phyloP scores from a whole-genome alignment of 2,329 filamentous ascomycete genomes.

The Rutstroemia sp. region DNA sequence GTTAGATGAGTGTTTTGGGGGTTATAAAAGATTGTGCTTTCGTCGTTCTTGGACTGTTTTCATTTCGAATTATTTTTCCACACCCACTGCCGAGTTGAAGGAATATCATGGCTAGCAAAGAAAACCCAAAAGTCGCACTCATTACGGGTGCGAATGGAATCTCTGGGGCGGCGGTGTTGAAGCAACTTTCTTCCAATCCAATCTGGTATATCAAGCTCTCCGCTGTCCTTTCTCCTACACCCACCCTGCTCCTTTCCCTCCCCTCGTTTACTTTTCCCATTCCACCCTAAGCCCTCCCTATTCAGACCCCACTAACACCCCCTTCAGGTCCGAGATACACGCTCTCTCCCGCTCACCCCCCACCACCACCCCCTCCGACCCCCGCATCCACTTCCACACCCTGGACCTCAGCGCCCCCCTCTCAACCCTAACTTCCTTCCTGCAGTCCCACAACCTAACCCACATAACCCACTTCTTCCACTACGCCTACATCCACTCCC shows the following conservation, averaged over 20 bases:
- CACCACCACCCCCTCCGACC: neutral
- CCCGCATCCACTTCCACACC: neutral
- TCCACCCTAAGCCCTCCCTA: too few species aligned
- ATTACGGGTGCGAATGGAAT: conserved; percentile 3
- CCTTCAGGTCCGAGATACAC: neutral
- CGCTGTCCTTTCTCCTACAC: neutral
- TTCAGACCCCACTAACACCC: neutral
- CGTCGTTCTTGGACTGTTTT: too few species aligned
- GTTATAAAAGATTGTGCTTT: too few species aligned
- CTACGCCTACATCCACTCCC: conserved; percentile 2
- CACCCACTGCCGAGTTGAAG: too few species aligned
- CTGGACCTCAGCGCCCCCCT: neutral
- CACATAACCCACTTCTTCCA: conserved; percentile 4
- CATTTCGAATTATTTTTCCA: too few species aligned
- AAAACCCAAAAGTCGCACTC: neutral
- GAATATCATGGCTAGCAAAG: too few species aligned
- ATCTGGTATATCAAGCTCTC: neutral
- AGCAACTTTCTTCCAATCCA: neutral
- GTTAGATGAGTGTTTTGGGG: too few species aligned
- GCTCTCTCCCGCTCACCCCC: neutral
- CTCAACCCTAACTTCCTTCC: neutral
- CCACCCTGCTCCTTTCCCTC: neutral
- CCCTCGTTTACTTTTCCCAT: neutral
- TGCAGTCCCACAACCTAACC: neutral
- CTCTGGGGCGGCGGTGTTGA: neutral